A percentile compares a stretch with the other conserved stretches of the same genome.
These are phyloP conservation scores for Monosporascus sp. DNA, from an alignment of 2,329 filamentous ascomycete species.

Conservation along the genomic window DNA sequence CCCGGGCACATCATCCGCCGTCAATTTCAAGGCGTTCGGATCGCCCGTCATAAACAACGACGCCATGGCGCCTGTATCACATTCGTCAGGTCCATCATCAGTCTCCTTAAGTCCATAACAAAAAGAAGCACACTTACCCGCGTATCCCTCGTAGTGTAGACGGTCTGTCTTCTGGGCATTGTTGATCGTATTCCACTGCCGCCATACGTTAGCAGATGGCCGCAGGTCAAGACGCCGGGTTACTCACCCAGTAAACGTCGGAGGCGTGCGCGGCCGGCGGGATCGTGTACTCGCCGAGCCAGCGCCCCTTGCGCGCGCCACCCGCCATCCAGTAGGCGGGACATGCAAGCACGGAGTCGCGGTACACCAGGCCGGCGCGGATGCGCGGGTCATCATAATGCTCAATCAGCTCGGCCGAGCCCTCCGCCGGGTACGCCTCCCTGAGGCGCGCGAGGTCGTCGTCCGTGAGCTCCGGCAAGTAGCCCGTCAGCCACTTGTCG, in stretches of 20 bases:
- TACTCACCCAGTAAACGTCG: slow-evolving; percentile 50
- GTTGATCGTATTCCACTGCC: slow-evolving; percentile 52
- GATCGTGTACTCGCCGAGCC: slow-evolving; percentile 56
- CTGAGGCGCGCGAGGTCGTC: slow-evolving; percentile 35
- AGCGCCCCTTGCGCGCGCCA: slow-evolving; percentile 39
- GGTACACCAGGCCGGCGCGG: slow-evolving; percentile 51
- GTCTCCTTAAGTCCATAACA: not conserved
- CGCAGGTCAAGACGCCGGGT: not conserved
- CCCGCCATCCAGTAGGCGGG: slow-evolving; percentile 52
- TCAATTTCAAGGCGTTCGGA: slow-evolving; percentile 53
- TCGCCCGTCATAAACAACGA: slow-evolving; percentile 56
- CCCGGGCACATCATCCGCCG: slow-evolving; percentile 33
- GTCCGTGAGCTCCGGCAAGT: slow-evolving; percentile 41
- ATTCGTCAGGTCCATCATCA: slow-evolving; percentile 1
- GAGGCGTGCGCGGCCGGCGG: slow-evolving; percentile 53
- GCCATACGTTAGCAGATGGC: slow-evolving; percentile 1
- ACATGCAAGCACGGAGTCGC: slow-evolving; percentile 55
- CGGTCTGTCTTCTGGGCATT: slow-evolving; percentile 45
- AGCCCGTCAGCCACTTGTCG: slow-evolving; percentile 47
- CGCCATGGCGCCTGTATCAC: slow-evolving; percentile 47
- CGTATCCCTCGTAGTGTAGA: slow-evolving; percentile 49
- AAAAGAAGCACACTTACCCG: slow-evolving; percentile 11
- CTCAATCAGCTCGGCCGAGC: slow-evolving; percentile 40
- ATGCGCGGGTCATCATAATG: slow-evolving; percentile 45
- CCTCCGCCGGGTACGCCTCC: slow-evolving; percentile 41